These are phyloP conservation scores for Neofusicoccum umdonicola DNA, from an alignment of 2,329 filamentous ascomycete genomes.

Conservation along the genomic window DNA sequence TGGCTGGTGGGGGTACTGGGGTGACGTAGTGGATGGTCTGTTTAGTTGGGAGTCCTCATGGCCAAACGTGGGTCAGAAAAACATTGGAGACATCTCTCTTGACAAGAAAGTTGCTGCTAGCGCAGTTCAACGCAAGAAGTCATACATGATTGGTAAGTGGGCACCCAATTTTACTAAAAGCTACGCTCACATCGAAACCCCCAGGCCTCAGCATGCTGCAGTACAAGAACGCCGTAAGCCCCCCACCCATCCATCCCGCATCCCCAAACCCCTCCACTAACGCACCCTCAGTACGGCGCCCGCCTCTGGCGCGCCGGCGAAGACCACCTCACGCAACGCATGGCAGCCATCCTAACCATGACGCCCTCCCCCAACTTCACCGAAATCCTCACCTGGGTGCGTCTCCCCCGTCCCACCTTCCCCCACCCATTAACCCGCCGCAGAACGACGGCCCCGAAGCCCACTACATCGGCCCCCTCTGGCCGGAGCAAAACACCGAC, in stretches of 20 bases:
- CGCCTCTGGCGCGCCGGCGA: constrained; percentile 35
- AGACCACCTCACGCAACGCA: constrained; percentile 35
- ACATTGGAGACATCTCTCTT: constrained; percentile 21
- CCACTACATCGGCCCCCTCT: constrained; percentile 39
- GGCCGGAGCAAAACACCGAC: constrained; percentile 31
- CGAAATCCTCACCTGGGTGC: constrained; percentile 35
- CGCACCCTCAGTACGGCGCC: constrained; percentile 22
- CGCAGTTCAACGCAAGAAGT: constrained; percentile 23
- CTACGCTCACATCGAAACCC: not conserved
- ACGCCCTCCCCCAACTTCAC: constrained; percentile 29
- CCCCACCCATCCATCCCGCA: too few relatives aligned
- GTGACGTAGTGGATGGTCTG: constrained; percentile 33
- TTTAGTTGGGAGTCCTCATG: constrained; percentile 41
- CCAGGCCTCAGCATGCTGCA: constrained; percentile 23
- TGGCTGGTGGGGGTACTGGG: constrained; percentile 33
- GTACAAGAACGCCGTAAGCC: constrained; percentile 28
- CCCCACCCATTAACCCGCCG: too few relatives aligned
- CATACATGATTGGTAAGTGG: constrained; percentile 32
- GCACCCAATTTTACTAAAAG: too few relatives aligned
- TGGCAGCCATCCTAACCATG: constrained; percentile 36
- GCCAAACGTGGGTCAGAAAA: constrained; percentile 23
- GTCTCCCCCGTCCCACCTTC: not conserved
- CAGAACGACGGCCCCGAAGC: constrained; percentile 36
- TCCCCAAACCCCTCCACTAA: too few relatives aligned
- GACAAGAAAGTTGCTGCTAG: constrained; percentile 22